These are phyloP conservation scores for Cyberlindnera sargentensis DNA, from an alignment of 805 yeast genomes.

Conservation along the genomic window DNA sequence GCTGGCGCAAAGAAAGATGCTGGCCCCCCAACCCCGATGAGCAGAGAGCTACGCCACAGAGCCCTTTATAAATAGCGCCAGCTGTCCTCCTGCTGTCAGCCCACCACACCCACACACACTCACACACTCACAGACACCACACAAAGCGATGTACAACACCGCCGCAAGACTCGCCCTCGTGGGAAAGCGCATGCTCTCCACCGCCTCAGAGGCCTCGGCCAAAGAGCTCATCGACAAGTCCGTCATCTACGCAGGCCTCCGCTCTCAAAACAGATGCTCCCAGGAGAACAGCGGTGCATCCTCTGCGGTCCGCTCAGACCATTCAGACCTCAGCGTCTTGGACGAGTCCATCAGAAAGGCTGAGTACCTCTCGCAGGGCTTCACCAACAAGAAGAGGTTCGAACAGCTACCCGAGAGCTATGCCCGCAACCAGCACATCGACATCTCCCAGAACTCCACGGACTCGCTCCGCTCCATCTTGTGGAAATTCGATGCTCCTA, in stretches of 20 bases:
- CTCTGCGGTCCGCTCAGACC: not conserved
- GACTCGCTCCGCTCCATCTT: conserved; percentile 41
- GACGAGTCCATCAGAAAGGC: conserved; percentile 23
- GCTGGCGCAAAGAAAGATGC: too few relatives aligned
- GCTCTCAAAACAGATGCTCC: too few relatives aligned
- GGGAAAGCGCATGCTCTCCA: conserved; percentile 13
- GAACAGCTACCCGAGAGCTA: conserved; percentile 43
- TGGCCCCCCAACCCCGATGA: too few relatives aligned
- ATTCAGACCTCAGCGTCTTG: conserved; percentile 12
- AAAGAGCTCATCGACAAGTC: conserved; percentile 20
- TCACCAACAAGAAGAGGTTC: conserved; percentile 14
- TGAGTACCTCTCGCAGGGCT: conserved; percentile 15
- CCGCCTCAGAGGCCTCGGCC: conserved; percentile 15
- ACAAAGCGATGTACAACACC: too few relatives aligned
- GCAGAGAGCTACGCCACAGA: too few relatives aligned
- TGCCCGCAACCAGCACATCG: conserved; percentile 51
- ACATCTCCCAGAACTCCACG: conserved; percentile 34
- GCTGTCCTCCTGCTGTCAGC: too few relatives aligned
- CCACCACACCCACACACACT: too few relatives aligned
- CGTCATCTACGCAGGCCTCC: conserved; percentile 11
- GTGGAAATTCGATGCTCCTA: conserved; percentile 60
- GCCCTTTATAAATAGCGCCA: too few relatives aligned
- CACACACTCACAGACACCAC: too few relatives aligned
- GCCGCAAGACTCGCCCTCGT: not conserved
- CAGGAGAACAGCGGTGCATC: conserved; percentile 1